phyloP scores from a whole-genome alignment of 176 grass and related monocot species.

The Lolium rigidum region DNA sequence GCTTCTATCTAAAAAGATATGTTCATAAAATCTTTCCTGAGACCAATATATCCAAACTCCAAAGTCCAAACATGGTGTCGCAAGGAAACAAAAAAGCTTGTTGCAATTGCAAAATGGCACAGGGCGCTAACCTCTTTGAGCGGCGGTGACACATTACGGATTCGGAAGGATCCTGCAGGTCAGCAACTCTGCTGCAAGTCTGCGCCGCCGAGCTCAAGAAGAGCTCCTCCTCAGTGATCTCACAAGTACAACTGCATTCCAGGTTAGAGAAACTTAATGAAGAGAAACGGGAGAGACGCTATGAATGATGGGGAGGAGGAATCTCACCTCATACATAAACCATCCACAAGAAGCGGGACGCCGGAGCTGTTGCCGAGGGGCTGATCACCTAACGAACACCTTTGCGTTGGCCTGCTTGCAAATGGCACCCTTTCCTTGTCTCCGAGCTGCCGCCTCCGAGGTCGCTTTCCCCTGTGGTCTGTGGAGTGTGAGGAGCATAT shows the following conservation, averaged over 20 bases:
- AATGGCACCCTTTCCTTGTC: slow-evolving; percentile 28
- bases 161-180: slow-evolving; percentile 14
- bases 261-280: slow-evolving; percentile 23
- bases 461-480: not conserved
- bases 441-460: not conserved
- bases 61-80: not conserved
- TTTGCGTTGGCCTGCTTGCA: not conserved
- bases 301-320: slow-evolving; percentile 21
- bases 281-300: slow-evolving; percentile 12
- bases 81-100: slow-evolving; percentile 8
- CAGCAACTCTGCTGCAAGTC: not conserved
- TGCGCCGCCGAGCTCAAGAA: slow-evolving; percentile 33
- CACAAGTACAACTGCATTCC: not conserved
- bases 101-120: not conserved
- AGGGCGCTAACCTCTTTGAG: slow-evolving; percentile 38
- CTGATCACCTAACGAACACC: slow-evolving; percentile 50
- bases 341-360: slow-evolving; percentile 23
- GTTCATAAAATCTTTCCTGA: not conserved
- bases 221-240: slow-evolving; percentile 5
- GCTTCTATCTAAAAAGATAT: slow-evolving; percentile 4
- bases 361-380: slow-evolving; percentile 41
- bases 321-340: slow-evolving; percentile 40
- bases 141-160: slow-evolving; percentile 31
- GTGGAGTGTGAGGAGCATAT: slow-evolving; percentile 26
- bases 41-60: not conserved